Evolutionary conservation across 1,284 basidiomycete genomes (phyloP).

Genomic region (Cutaneotrichosporon arboriforme): DNA sequence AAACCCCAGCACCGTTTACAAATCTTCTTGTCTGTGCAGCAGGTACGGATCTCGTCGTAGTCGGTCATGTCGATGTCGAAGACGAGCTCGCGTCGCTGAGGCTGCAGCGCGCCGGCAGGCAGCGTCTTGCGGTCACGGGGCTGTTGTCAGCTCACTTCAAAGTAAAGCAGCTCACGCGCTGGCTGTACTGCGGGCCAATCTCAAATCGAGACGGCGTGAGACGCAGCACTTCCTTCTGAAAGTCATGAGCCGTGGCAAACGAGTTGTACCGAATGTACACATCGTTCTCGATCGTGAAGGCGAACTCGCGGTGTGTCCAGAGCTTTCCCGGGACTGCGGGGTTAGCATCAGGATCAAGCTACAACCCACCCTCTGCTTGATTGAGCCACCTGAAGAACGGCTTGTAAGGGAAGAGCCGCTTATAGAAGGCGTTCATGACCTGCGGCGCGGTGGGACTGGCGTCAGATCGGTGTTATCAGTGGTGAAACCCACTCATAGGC

Average conservation of each 20-base stretch:
- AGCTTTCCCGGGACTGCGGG: conserved; percentile 54
- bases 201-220: conserved; percentile 90
- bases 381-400: conserved; percentile 93
- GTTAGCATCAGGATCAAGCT: neutral
- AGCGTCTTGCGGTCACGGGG: conserved; percentile 87
- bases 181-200: conserved; percentile 90
- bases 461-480: neutral
- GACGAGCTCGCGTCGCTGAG: conserved; percentile 83
- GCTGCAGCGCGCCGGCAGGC: conserved; percentile 67
- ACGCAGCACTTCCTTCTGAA: conserved; percentile 81
- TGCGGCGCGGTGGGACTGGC: conserved; percentile 53
- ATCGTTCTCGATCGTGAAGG: conserved; percentile 89
- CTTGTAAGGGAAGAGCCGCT: conserved; percentile 88
- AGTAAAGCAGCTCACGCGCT: conserved; percentile 57
- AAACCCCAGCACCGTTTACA: conserved; percentile 93
- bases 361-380: conserved; percentile 61
- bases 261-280: conserved; percentile 94
- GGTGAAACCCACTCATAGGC: conserved; percentile 12
- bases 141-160: conserved; percentile 47
- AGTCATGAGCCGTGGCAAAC: conserved; percentile 75
- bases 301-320: conserved; percentile 90
- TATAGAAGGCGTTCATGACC: conserved; percentile 84
- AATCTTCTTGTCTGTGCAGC: conserved; percentile 87
- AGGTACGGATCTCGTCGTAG: conserved; percentile 93
- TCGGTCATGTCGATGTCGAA: conserved; percentile 99